Percentiles rank a stretch among this genome's conserved stretches.
phyloP scores from a whole-genome alignment of 495 filamentous ascomycete genomes.

The Sporormia fimetaria region DNA sequence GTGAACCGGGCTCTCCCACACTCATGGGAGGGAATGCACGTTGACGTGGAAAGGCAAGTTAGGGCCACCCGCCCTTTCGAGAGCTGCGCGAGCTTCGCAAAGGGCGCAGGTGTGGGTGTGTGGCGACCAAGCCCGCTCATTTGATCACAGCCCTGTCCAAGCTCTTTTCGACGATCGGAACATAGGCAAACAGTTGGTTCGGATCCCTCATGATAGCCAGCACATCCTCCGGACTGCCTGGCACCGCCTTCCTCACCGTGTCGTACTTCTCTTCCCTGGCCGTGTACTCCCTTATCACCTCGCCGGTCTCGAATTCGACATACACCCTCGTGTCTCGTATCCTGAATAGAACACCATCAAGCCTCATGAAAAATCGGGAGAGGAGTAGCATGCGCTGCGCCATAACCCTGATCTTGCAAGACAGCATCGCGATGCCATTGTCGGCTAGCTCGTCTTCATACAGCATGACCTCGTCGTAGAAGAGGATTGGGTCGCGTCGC shows the following conservation, averaged over 20 bases:
- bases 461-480: constrained; percentile 87
- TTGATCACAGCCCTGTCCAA: constrained; percentile 36
- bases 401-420: constrained; percentile 86
- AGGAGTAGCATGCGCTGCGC: constrained; percentile 72
- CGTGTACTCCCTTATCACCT: constrained; percentile 82
- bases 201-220: constrained; percentile 73
- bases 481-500: constrained; percentile 80
- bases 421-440: constrained; percentile 83
- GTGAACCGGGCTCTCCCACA: no score
- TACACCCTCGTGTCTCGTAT: constrained; percentile 85
- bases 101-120: no score
- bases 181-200: constrained; percentile 59
- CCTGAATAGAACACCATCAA: constrained; percentile 79
- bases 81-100: no score
- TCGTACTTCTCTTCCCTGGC: constrained; percentile 71
- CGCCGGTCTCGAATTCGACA: constrained; percentile 70
- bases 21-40: no score
- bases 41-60: no score
- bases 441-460: constrained; percentile 98
- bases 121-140: constrained; percentile 3
- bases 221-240: constrained; percentile 59
- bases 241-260: constrained; percentile 59
- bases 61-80: no score
- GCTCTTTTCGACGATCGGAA: constrained; percentile 55
- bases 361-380: constrained; percentile 79